Base-by-base conservation (phyloP, 1,139 yeast genomes). In the Eremothecium cymbalariae region DNA sequence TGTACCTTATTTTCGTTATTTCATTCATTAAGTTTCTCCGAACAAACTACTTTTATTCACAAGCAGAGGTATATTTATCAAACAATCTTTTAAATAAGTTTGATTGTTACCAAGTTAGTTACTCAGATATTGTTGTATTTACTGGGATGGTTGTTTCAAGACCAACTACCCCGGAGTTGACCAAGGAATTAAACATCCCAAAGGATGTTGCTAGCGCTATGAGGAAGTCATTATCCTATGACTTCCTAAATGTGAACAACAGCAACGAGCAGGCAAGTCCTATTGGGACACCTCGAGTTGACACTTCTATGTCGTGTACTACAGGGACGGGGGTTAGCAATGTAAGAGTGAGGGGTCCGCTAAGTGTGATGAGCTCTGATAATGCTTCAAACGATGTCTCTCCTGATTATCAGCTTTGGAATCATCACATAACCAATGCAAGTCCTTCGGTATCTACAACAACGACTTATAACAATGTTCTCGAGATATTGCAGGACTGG, bases 191-290 rank as follows among this genome's bases (percentile, higher is more conserved):
- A 26, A 39, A 38, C 19, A 20, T 41, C 13, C 31, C 43, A 9
- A 38, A 28, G 23, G 59, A 52, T 18, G 35, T 56, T 24, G 60
- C 52, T 2, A 50, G 48, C 25, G 58, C 59, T 8, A 46, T 56
- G 18, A 46, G 55, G 32, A 54, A 52, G 27, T 55, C 61, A 15
- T 53, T 59, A 57, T 48, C 55, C 8, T 56, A 53, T 31, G 41
- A 55, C 15, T 52, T 27, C 15, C 14, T 27, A 3, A 14, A 14
- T n/a, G 21, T 14, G 21, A 8, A 19, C n/a, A 49, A 31, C 14
- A 32, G n/a, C 6, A 17, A 31, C 20, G 31, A 29, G 18, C 34
- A 39, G 17, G 37, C 30, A 12, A 27, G 47, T 6, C 50, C 50
- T 8, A 45, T 46, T 24, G 43, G 45, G 2, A 46, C 51, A 12